phyloP scores from a whole-genome alignment of 305 asterid species.

The Solanum hybrid region DNA sequence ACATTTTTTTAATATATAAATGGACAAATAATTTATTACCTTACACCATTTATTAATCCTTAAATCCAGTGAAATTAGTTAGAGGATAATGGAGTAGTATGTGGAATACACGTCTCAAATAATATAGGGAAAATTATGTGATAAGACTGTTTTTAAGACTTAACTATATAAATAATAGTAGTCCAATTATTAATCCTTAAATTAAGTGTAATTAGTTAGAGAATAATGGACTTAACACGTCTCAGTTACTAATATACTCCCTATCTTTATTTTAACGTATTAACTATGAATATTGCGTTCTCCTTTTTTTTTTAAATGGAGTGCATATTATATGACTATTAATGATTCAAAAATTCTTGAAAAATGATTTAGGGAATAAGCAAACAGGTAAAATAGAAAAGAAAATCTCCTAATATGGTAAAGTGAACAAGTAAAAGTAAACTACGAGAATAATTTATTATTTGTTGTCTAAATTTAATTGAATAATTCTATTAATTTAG shows the following conservation, averaged over 20 bases:
- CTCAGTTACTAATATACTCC: background rate
- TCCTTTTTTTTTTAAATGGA: no score
- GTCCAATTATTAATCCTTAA: background rate
- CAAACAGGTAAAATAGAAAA: background rate
- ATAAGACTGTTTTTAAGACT: background rate
- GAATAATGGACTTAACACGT: background rate
- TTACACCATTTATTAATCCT: background rate
- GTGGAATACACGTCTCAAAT: background rate
- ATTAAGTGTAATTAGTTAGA: background rate
- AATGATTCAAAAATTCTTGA: background rate
- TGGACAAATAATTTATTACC: background rate
- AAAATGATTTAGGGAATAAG: background rate
- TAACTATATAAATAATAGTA: no score
- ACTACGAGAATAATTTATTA: no score
- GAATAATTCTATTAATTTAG: background rate
- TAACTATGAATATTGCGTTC: no score
- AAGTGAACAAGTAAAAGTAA: background rate
- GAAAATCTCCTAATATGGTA: no score
- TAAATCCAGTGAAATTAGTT: background rate
- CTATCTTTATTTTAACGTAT: no score
- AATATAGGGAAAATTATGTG: background rate
- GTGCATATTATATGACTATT: background rate
- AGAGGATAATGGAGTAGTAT: background rate
- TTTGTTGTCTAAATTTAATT: background rate
- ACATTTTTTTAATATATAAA: background rate